Percentiles rank a stretch among this genome's conserved stretches.
Evolutionary conservation across 169 alveolate species (phyloP).

Genomic region (Plasmodium vivax): DNA sequence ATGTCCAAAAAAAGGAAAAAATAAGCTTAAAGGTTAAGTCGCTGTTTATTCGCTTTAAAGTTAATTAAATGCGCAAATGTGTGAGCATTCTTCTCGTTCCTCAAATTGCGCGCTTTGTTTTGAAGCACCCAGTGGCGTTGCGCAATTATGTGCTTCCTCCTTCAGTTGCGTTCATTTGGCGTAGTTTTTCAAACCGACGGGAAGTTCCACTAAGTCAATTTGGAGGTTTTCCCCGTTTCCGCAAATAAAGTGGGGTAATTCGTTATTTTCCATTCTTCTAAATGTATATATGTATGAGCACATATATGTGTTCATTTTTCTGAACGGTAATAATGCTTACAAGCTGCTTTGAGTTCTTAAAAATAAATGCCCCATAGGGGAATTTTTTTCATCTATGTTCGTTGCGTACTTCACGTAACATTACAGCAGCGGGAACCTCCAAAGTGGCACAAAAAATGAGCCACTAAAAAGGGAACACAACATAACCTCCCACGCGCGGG

Average conservation of each 20-base stretch:
- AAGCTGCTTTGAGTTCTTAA: not conserved
- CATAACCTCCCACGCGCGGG: not conserved
- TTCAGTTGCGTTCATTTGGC: not conserved
- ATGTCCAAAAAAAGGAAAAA: not conserved
- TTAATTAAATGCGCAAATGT: not conserved
- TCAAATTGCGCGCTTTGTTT: not conserved
- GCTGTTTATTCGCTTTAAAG: not conserved
- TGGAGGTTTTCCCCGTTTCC: not conserved
- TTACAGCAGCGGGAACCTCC: not conserved
- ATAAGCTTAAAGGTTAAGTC: not conserved
- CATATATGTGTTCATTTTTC: not conserved
- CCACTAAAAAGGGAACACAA: not conserved
- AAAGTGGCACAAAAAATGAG: not conserved
- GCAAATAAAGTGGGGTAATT: not conserved
- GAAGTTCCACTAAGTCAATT: not conserved
- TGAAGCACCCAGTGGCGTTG: not conserved
- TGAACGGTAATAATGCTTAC: not conserved
- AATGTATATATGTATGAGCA: not conserved
- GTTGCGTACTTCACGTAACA: not conserved
- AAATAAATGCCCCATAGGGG: not conserved
- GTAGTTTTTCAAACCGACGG: not conserved
- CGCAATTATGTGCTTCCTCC: not conserved
- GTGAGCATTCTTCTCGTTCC: not conserved
- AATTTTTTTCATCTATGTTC: not conserved
- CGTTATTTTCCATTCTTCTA: not conserved